A percentile compares a stretch with the other conserved stretches of the same genome.
Conservation (phyloP, 495 filamentous ascomycete species). For the Penicillium ucsense region DNA sequence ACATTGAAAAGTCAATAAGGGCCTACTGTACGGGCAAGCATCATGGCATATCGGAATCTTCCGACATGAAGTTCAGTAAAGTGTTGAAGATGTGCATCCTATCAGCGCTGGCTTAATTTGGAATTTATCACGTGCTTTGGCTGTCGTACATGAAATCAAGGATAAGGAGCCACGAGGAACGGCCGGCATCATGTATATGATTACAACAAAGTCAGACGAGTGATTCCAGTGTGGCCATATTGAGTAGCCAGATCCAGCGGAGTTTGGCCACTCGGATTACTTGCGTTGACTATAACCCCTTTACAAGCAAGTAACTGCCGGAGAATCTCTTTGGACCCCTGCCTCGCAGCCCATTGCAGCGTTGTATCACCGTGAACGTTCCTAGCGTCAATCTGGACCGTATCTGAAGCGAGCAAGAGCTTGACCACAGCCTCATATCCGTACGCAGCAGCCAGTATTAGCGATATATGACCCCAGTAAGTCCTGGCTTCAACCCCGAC, state of each 20-base stretch:
- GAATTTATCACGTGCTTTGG: no score
- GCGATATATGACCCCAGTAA: background rate
- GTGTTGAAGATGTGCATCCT: no score
- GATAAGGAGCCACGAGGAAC: no score
- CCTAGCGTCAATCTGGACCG: background rate
- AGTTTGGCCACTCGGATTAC: background rate
- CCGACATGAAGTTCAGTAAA: no score
- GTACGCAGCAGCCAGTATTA: background rate
- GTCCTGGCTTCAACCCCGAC: background rate
- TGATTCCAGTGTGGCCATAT: background rate
- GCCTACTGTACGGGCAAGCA: no score
- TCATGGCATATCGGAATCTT: no score
- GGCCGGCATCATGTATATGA: no score
- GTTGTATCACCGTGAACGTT: background rate
- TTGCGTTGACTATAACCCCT: background rate
- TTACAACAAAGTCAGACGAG: no score
- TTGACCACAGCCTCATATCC: background rate
- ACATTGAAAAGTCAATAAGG: background rate
- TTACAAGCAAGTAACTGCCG: background rate
- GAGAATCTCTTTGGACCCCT: background rate
- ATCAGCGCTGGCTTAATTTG: no score
- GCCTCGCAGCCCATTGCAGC: conserved; percentile 1
- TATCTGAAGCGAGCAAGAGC: background rate
- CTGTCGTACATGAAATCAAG: no score
- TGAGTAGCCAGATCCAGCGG: background rate